Evolutionary conservation across 352 stramenopile genomes (phyloP).

Genomic region (Globisporangium apiculatum): DNA sequence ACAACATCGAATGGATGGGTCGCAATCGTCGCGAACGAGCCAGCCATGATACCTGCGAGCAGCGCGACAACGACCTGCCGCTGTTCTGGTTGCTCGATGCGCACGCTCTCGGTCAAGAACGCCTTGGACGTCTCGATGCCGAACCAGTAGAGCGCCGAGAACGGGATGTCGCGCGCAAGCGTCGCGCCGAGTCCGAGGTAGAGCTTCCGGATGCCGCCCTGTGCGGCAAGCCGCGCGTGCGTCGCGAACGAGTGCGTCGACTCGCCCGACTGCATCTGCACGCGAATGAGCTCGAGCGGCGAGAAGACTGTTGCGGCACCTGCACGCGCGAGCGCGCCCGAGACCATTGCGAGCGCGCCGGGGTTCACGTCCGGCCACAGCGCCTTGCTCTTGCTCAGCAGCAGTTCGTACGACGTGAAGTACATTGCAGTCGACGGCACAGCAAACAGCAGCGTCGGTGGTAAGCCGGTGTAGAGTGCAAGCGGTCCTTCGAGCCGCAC

Average conservation of each 20-base stretch:
- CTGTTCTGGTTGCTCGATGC: conserved; percentile 21
- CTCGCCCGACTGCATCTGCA: conserved; percentile 74
- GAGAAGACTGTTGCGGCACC: conserved; percentile 66
- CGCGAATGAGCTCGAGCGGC: conserved; percentile 82
- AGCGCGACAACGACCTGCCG: conserved; percentile 63
- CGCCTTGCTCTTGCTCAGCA: conserved; percentile 31
- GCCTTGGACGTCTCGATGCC: conserved; percentile 84
- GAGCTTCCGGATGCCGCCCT: conserved; percentile 31
- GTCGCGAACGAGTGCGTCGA: conserved; percentile 44
- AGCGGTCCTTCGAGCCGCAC: conserved; percentile 47
- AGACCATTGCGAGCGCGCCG: conserved; percentile 36
- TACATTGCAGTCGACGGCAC: conserved; percentile 93
- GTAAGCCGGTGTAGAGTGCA: conserved; percentile 75
- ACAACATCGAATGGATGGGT: conserved; percentile 95
- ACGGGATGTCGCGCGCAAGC: conserved; percentile 92
- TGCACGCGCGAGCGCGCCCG: conserved; percentile 43
- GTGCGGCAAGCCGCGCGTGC: conserved; percentile 30
- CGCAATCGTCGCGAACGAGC: conserved; percentile 79
- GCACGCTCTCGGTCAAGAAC: conserved; percentile 19
- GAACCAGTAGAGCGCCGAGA: conserved; percentile 92
- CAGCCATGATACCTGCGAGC: conserved; percentile 70
- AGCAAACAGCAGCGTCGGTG: conserved; percentile 88
- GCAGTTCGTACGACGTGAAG: conserved; percentile 90
- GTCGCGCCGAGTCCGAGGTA: conserved; percentile 84
- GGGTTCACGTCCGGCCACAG: conserved; percentile 31